Conservation (phyloP, 805 yeast species). For the Torulaspora gathmanii region DNA sequence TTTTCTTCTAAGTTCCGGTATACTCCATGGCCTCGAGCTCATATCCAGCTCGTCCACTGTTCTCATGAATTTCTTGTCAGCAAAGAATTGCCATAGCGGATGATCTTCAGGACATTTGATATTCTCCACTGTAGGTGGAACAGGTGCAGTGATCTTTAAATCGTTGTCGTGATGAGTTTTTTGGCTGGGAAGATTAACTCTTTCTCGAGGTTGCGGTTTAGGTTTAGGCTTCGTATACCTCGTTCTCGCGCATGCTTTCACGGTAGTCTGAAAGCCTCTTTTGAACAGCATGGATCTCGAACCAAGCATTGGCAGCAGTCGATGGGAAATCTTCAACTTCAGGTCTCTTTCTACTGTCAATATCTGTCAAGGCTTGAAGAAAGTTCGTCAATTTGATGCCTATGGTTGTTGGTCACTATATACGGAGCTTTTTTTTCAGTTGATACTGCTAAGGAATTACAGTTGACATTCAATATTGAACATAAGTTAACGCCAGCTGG, state of each 20-base stretch:
- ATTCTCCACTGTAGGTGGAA: conserved; percentile 74
- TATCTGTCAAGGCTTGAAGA: background rate
- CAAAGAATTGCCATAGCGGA: conserved; percentile 92
- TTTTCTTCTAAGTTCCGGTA: conserved; percentile 85
- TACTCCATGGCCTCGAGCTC: conserved; percentile 74
- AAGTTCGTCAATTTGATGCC: background rate
- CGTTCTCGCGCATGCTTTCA: conserved; percentile 38
- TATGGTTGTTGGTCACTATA: background rate
- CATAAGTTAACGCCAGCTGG: background rate
- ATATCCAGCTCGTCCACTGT: conserved; percentile 47
- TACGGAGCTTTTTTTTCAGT: background rate
- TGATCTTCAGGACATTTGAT: conserved; percentile 74
- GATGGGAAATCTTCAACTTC: too few species aligned
- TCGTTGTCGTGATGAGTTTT: conserved; percentile 26
- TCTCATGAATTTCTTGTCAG: conserved; percentile 58
- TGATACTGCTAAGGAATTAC: background rate
- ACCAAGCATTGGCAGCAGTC: background rate
- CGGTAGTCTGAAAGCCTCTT: conserved; percentile 37
- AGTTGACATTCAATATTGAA: background rate
- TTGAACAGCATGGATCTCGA: conserved; percentile 10
- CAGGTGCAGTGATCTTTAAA: conserved; percentile 68
- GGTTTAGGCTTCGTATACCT: conserved; percentile 38
- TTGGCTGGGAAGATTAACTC: conserved; percentile 28
- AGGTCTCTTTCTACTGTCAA: background rate
- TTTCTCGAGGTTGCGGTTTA: conserved; percentile 22